Evolutionary conservation across 305 asterid genomes (phyloP).

Genomic region (Fraxinus platypoda): DNA sequence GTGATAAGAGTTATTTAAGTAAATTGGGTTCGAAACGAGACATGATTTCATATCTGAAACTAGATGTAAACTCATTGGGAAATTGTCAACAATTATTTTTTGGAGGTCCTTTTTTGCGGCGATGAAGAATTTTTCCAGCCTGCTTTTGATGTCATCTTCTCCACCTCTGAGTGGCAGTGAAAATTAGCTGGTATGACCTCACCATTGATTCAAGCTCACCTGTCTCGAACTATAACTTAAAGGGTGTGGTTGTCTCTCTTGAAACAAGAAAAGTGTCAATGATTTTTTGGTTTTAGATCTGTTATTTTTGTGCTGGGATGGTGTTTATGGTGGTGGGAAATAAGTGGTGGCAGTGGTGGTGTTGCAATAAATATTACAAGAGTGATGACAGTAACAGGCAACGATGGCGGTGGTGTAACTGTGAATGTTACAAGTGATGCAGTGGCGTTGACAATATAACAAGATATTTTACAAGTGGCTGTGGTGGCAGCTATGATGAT

Average conservation of each 20-base stretch:
- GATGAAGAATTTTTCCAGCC: not conserved
- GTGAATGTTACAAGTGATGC: too few species aligned
- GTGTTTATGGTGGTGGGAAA: too few species aligned
- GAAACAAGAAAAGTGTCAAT: not conserved
- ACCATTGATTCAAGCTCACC: not conserved
- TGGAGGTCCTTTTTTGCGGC: not conserved
- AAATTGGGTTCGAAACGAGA: too few species aligned
- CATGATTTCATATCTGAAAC: not conserved
- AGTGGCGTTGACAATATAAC: too few species aligned
- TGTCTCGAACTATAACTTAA: not conserved
- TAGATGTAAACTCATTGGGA: not conserved
- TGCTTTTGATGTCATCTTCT: not conserved
- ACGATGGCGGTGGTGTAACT: too few species aligned
- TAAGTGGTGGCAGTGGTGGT: too few species aligned
- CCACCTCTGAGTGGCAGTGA: not conserved
- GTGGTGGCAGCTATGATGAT: too few species aligned
- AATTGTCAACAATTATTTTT: not conserved
- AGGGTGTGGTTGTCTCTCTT: not conserved
- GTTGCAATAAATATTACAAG: too few species aligned
- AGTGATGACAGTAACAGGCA: too few species aligned
- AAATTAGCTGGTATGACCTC: not conserved
- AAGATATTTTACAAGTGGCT: too few species aligned
- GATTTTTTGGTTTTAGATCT: not conserved
- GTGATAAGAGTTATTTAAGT: too few species aligned
- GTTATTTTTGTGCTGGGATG: too few species aligned